Evolutionary conservation across 2,329 filamentous ascomycete species (phyloP), one percentile per base, ranked within the genome.

Genomic region (Fusarium foetens): DNA sequence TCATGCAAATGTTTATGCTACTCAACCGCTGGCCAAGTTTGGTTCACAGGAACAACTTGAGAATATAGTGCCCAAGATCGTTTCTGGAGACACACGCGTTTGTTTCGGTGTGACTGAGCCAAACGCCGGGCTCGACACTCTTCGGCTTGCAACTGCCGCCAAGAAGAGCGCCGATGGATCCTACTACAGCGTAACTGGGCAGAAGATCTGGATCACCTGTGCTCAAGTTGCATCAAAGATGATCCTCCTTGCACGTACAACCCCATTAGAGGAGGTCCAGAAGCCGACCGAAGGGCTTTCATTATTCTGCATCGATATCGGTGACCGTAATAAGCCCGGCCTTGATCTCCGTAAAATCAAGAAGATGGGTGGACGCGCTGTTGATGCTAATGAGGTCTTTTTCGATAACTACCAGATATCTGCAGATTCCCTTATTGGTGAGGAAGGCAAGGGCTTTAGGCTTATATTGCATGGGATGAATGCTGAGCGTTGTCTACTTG

Each of bases 191-290:
- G 86, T 97, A 21, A 89, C 89, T 0, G 93, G 94, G 0, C 93
- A 95, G 78, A 97, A 97, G 83, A 95, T 95, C 66, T 97, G 94
- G 94, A 97, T 96, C 58, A 93, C 93, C 0, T 95, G 90, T 58
- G 94, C 94, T 0, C 93, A 97, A 78, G 92, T 95, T 1, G 93
- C 94, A 0, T 86, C 87, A 13, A 93, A 93, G 76, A 97, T 97
- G 93, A 91, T 97, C 9, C 85, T 97, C 0, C 86, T 97, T 0
- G 93, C 93, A 1, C 88, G 94, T 3, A 97, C 93, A 0, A 93
- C 90, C 0, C 88, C 92, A 0, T 73, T 91, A 0, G 91, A 93
- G 60, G 85, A 93, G 67, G 89, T 91, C 0, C 83, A 84, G 68
- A 94, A 91, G 76, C 88, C 91, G 0, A 93, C 89, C 21, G 89